Evolutionary conservation across 2,329 filamentous ascomycete species (phyloP).

Genomic region (Ilyonectria mors-panacis): DNA sequence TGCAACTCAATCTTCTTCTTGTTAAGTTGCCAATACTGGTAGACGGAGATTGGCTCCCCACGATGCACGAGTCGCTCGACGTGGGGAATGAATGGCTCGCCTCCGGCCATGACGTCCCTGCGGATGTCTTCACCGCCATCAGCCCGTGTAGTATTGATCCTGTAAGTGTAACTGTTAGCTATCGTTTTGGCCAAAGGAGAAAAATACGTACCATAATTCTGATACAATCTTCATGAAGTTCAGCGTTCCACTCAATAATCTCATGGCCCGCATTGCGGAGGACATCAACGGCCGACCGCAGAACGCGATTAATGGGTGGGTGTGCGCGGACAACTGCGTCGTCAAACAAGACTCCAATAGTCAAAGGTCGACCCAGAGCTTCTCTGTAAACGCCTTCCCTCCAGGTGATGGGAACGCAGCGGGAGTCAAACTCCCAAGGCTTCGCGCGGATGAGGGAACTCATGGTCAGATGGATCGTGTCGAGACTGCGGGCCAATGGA

Average conservation of each 20-base stretch:
- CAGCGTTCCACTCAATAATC: conserved; percentile 66
- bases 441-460: conserved; percentile 61
- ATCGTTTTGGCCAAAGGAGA: no score
- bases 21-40: conserved; percentile 78
- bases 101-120: conserved; percentile 65
- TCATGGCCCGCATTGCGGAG: conserved; percentile 67
- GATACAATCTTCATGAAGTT: conserved; percentile 68
- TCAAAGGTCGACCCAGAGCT: conserved; percentile 59
- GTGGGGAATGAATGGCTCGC: conserved; percentile 72
- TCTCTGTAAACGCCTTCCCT: conserved; percentile 60
- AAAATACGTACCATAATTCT: conserved; percentile 61
- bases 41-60: conserved; percentile 70
- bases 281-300: conserved; percentile 55
- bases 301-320: conserved; percentile 64
- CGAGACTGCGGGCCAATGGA: conserved; percentile 64
- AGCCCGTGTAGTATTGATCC: conserved; percentile 74
- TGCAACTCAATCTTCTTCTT: conserved; percentile 63
- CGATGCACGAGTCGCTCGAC: conserved; percentile 70
- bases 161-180: conserved; percentile 22
- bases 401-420: conserved; percentile 69
- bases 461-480: conserved; percentile 64
- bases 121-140: conserved; percentile 76
- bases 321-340: conserved; percentile 70
- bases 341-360: conserved; percentile 65
- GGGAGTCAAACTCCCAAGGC: conserved; percentile 70